Evolutionary conservation across 2,329 filamentous ascomycete species (phyloP).

Genomic region (Colletotrichum siamense): DNA sequence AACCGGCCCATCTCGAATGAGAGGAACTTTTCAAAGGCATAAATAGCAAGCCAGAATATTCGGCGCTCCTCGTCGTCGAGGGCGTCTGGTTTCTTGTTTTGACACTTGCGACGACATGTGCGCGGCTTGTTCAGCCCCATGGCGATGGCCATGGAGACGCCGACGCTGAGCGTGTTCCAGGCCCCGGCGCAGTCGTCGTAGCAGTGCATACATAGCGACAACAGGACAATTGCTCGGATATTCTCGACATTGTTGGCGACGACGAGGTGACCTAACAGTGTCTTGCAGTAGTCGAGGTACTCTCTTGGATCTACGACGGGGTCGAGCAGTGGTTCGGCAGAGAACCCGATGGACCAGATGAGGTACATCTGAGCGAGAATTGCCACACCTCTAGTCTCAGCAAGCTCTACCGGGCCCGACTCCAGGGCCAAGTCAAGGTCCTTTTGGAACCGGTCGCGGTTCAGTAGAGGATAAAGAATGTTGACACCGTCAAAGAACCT

Average conservation of each 20-base stretch:
- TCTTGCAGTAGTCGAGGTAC: conserved; percentile 24
- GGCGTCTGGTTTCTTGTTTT: not conserved
- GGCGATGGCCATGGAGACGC: conserved; percentile 28
- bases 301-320: not conserved
- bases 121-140: conserved; percentile 27
- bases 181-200: conserved; percentile 26
- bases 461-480: not conserved
- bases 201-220: conserved; percentile 22
- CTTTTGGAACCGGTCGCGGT: not conserved
- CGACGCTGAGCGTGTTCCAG: conserved; percentile 28
- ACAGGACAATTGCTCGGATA: conserved; percentile 25
- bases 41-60: conserved; percentile 1
- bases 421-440: conserved; percentile 3
- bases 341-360: conserved; percentile 1
- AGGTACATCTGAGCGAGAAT: not conserved
- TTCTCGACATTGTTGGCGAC: conserved; percentile 20
- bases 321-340: not conserved
- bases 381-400: not conserved
- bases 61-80: not conserved
- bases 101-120: not conserved
- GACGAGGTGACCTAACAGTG: conserved; percentile 24
- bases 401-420: not conserved
- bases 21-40: conserved; percentile 7
- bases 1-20: conserved; percentile 12
- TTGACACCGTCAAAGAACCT: conserved; percentile 8